Base-by-base conservation (phyloP, 306 rosid species). In the Parietaria judaica region DNA sequence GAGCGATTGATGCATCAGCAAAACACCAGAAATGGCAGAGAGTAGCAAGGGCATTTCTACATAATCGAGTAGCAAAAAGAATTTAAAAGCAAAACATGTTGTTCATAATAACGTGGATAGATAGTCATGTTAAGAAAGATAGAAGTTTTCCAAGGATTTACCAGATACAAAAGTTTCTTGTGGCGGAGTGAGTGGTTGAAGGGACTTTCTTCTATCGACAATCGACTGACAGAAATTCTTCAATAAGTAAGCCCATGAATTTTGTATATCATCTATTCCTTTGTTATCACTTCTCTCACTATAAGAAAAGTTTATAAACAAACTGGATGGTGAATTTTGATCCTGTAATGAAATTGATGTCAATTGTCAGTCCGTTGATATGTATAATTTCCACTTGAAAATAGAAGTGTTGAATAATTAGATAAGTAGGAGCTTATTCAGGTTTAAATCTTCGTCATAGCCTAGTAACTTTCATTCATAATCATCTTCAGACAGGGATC, bases 1-100 rank as follows among this genome's bases (percentile, higher is more conserved):
- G 51, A 79, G 63, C 8, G 79, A 76, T 50, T 64, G 82, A 77
- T 92, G 95, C 72, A 82, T 83, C 75, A 92, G 78, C 66, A 86
- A 68, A 64, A 80, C 82, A 70, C 89, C 77, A 74, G 83, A 64
- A 69, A 84, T 76, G 51, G 96, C 79, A 79, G 85, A 69, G 51
- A 88, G 85, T 46, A 80, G 65, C 63, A 58, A 48, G 70, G 98
- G 86, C 74, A 81, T 79, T 78, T 84, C 98, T 92, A 77, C 81
- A 70, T 65, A 17, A 61, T 49, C 15, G 66, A 48, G 64, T 36
- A 72, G 45, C 61, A 51, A 60, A 72, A 72, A 53, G 11, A 73
- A 72, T 70, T 51, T 10, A 5, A 74, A 37, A 56, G 14, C 65
- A 61, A 61, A 66, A 46, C 68, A 66, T 31, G n/a, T 37, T 31